Percentiles rank a stretch among this genome's conserved stretches.
Conservation (phyloP, 176 grass and related monocot genomes). For the Microstegium vimineum region DNA sequence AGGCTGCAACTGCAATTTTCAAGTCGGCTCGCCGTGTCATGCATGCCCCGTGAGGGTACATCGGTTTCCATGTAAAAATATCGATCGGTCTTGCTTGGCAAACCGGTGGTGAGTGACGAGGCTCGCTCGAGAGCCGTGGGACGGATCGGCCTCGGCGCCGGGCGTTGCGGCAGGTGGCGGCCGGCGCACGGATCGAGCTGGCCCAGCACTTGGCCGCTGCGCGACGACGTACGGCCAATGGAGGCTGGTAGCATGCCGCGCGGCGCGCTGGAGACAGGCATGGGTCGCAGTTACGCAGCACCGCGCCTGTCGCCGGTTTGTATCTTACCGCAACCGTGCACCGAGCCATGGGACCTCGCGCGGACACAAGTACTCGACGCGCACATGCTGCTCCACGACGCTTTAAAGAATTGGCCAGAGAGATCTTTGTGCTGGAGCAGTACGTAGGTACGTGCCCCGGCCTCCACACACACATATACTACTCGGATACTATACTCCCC, state of each 20-base stretch:
- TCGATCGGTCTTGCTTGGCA: background rate
- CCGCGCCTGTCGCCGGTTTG: background rate
- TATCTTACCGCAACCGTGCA: constrained; percentile 20
- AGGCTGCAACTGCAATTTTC: background rate
- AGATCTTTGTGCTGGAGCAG: constrained; percentile 33
- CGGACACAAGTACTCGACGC: constrained; percentile 31
- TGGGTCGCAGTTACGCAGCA: background rate
- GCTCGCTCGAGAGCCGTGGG: background rate
- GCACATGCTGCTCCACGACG: constrained; percentile 30
- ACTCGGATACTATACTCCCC: background rate
- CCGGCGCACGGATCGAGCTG: background rate
- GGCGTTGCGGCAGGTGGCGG: background rate
- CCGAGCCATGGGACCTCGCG: background rate
- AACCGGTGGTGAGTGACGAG: background rate
- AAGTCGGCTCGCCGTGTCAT: background rate
- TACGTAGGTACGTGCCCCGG: background rate
- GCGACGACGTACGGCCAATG: background rate
- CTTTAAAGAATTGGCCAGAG: constrained; percentile 28
- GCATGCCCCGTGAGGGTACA: background rate
- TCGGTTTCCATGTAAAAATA: background rate
- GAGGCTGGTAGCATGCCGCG: background rate
- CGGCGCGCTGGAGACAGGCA: background rate
- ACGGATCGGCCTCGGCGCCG: background rate
- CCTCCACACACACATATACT: background rate
- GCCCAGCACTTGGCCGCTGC: background rate